Evolutionary conservation across 2,329 filamentous ascomycete genomes (phyloP), one percentile per base, ranked within the genome.

Genomic region (Ophiostoma tasmaniense): DNA sequence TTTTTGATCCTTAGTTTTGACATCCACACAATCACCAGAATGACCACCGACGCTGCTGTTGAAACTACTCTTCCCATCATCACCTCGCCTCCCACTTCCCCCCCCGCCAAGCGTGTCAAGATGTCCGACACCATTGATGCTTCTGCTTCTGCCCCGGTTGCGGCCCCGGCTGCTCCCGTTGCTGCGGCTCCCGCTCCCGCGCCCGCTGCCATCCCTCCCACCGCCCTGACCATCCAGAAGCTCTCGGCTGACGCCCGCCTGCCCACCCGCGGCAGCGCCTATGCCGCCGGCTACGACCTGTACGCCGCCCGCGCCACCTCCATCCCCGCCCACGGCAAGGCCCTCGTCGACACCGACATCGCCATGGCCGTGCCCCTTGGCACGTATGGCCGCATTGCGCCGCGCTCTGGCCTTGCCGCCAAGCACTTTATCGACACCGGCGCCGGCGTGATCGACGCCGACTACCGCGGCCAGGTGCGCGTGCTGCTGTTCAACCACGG

Each of bases 381-480:
- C 67, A 97, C 93, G 14, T 98, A 98, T 77, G 94, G 94, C 73
- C 90, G 93, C 70, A 88, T 97, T 68, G 93, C 93, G 2, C 93
- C 93, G 11, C 90, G 93, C 73, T 95, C 91, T n/a, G 93, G 93
- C 65, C 89, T 97, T 45, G 94, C 94, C 2, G 84, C 89, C 71
- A 99, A 99, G 82, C 88, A 98, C 81, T 95, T 93, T 80, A 98
- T 99, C 78, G 93, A 97, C 79, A 95, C 91, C 0, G 93, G 96
- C 72, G 95, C 95, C 0, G 95, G 95, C 68, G 95, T 99, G 73
- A 98, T 99, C 75, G 95, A 99, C 79, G 93, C 94, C 42, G 95
- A 99, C 80, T 99, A 99, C 82, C 87, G 95, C 45, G 95, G 95
- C 25, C 91, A 91, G 74, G 90, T 99, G 75, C 97, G 96, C 83